phyloP scores from a whole-genome alignment of 257 asterid genomes.

The Fraxinus americana region DNA sequence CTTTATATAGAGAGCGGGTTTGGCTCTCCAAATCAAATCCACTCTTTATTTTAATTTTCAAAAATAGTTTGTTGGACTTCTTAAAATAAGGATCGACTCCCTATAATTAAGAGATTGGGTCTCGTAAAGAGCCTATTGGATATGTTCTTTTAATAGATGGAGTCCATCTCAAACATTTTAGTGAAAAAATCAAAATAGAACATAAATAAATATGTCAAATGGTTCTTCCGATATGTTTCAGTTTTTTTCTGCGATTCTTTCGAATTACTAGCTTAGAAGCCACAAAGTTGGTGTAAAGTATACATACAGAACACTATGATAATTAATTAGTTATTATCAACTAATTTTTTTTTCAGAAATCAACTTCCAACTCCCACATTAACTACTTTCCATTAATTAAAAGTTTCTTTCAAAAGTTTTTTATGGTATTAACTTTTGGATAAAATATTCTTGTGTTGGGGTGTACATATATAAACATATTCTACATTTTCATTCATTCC shows the following conservation, averaged over 20 bases:
- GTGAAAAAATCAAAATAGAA: not conserved
- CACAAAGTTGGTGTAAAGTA: not conserved
- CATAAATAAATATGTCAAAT: conserved; percentile 1
- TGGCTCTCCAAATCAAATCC: not conserved
- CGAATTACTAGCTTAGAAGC: not conserved
- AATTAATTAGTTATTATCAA: too few species aligned
- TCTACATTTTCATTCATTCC: too few species aligned
- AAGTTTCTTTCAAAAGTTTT: too few species aligned
- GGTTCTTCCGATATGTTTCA: not conserved
- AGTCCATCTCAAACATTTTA: not conserved
- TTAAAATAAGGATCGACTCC: not conserved
- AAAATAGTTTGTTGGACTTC: not conserved
- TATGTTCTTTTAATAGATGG: not conserved
- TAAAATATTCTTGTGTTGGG: too few species aligned
- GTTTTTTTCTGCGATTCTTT: not conserved
- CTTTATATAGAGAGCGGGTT: not conserved
- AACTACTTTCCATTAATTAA: too few species aligned
- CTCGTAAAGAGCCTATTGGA: not conserved
- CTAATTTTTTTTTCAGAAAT: too few species aligned
- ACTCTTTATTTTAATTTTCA: not conserved
- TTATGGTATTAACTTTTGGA: too few species aligned
- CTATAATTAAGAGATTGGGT: not conserved
- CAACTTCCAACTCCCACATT: too few species aligned
- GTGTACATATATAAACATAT: too few species aligned
- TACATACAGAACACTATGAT: too few species aligned